These are phyloP conservation scores for Starmerella lactis-condensi DNA, from an alignment of 805 yeast genomes.

Conservation along the genomic window DNA sequence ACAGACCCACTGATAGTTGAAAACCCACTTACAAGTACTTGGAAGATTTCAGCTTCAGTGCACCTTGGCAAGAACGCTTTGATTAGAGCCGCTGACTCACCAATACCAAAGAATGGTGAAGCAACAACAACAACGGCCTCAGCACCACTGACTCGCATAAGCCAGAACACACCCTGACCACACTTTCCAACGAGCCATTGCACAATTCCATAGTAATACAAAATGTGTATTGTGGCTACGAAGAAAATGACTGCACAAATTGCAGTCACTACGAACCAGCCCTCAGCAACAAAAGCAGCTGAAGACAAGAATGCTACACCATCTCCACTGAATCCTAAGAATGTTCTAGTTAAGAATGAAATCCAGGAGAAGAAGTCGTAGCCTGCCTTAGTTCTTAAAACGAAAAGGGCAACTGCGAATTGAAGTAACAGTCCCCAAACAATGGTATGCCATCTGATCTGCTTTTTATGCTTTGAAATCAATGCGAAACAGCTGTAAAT, in stretches of 20 bases:
- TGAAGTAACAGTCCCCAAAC: slow-evolving; percentile 43
- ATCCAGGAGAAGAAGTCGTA: slow-evolving; percentile 45
- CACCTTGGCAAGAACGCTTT: slow-evolving; percentile 41
- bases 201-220: slow-evolving; percentile 39
- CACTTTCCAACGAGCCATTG: slow-evolving; percentile 44
- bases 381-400: slow-evolving; percentile 40
- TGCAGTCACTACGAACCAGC: slow-evolving; percentile 38
- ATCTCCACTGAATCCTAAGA: slow-evolving; percentile 37
- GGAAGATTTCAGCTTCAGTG: slow-evolving; percentile 44
- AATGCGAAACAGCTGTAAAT: slow-evolving; percentile 29
- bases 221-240: slow-evolving; percentile 42
- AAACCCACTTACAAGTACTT: slow-evolving; percentile 43
- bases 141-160: slow-evolving; percentile 41
- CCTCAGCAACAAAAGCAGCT: slow-evolving; percentile 24
- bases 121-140: slow-evolving; percentile 51
- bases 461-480: slow-evolving; percentile 30
- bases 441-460: slow-evolving; percentile 40
- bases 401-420: slow-evolving; percentile 40
- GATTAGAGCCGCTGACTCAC: slow-evolving; percentile 44
- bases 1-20: slow-evolving; percentile 49
- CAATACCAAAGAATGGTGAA: slow-evolving; percentile 47
- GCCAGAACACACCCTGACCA: slow-evolving; percentile 41
- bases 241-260: slow-evolving; percentile 47
- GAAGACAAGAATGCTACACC: slow-evolving; percentile 44
- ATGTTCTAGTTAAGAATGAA: slow-evolving; percentile 36